These are phyloP conservation scores for Iberis pinnata DNA, from an alignment of 345 rosid genomes.

Conservation along the genomic window DNA sequence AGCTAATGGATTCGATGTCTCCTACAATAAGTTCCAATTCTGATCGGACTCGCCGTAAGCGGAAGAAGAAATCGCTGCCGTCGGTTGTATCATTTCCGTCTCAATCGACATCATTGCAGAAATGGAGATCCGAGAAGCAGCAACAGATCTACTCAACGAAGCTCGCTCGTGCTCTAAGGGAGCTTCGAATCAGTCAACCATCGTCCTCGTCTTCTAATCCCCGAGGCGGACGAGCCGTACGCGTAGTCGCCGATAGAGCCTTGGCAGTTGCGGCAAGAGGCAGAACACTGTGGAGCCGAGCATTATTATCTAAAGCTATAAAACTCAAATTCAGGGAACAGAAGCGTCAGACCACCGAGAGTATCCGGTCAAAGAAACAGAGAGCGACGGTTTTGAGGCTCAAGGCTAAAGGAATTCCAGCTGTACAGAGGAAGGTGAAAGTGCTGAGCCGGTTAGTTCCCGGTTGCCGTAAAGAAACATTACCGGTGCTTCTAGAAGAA, in stretches of 20 bases:
- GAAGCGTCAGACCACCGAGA: constrained; percentile 34
- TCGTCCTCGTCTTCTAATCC: constrained; percentile 34
- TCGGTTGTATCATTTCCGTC: constrained; percentile 1
- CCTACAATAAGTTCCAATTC: background rate
- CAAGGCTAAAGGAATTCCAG: constrained; percentile 50
- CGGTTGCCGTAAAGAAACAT: constrained; percentile 82
- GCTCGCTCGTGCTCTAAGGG: constrained; percentile 55
- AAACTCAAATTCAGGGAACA: constrained; percentile 69
- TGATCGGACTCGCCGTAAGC: constrained; percentile 45
- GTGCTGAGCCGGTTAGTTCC: constrained; percentile 80
- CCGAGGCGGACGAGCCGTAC: constrained; percentile 45
- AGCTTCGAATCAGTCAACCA: constrained; percentile 31
- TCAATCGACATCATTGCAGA: constrained; percentile 20
- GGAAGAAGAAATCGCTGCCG: constrained; percentile 46
- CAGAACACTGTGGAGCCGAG: constrained; percentile 81
- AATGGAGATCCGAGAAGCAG: constrained; percentile 76
- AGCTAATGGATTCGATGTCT: background rate
- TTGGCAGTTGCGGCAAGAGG: constrained; percentile 71
- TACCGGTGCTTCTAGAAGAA: constrained; percentile 84
- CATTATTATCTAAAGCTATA: constrained; percentile 59
- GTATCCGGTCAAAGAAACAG: constrained; percentile 48
- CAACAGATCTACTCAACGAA: constrained; percentile 70
- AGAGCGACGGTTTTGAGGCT: constrained; percentile 55
- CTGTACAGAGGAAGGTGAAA: constrained; percentile 66
- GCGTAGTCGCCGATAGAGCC: constrained; percentile 72